Conservation (phyloP, 129 eudicot genomes). For the Flaveria robusta region DNA sequence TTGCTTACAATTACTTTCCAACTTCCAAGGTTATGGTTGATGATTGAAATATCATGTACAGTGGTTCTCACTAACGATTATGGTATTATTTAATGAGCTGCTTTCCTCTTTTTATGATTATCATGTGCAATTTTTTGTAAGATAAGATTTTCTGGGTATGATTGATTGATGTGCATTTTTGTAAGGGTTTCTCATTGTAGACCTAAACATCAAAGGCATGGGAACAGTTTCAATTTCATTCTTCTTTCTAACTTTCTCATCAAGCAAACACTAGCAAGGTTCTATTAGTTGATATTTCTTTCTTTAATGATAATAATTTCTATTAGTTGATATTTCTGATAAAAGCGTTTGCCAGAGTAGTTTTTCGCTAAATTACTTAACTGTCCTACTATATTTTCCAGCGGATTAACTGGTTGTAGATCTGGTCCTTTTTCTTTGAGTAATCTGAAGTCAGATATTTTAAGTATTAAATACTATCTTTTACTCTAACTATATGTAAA, state of each 20-base stretch:
- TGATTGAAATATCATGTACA: background rate
- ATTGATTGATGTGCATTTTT: background rate
- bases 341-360: background rate
- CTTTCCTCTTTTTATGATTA: no score
- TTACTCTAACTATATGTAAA: background rate
- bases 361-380: background rate
- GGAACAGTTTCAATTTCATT: background rate
- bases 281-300: background rate
- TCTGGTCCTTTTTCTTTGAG: background rate
- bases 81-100: no score
- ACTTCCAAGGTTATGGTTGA: no score
- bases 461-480: no score
- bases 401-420: background rate
- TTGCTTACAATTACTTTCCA: no score
- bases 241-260: background rate
- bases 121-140: no score
- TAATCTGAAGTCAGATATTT: background rate
- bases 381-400: background rate
- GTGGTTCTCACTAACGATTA: background rate
- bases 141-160: no score
- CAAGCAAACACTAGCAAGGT: background rate
- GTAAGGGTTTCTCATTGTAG: background rate
- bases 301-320: background rate
- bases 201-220: background rate
- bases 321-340: background rate